phyloP scores from a whole-genome alignment of 2,329 filamentous ascomycete species.

The Lachnellula suecica region DNA sequence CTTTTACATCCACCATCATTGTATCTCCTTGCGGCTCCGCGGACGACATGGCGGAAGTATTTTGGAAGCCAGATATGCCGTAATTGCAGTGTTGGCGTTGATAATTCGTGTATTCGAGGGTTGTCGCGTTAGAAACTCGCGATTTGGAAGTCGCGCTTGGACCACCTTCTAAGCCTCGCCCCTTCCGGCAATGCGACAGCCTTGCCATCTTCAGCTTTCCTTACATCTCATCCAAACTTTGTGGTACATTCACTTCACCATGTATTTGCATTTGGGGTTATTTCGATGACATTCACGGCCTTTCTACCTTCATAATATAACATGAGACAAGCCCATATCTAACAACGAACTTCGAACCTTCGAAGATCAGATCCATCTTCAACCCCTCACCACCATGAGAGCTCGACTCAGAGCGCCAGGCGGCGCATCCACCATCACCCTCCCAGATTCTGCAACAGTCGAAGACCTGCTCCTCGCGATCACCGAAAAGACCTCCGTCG shows the following conservation, averaged over 20 bases:
- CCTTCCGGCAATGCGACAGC: no score
- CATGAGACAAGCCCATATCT: no score
- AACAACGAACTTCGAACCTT: neutral
- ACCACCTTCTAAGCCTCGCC: no score
- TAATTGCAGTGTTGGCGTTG: neutral
- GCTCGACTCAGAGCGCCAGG: slow-evolving; percentile 73
- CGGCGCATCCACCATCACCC: slow-evolving; percentile 68
- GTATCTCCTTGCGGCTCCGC: slow-evolving; percentile 11
- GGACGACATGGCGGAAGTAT: slow-evolving; percentile 21
- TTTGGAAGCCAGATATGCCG: neutral
- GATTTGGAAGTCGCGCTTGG: no score
- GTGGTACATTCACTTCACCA: no score
- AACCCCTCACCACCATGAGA: slow-evolving; percentile 53
- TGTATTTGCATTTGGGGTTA: neutral
- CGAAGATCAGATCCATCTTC: neutral
- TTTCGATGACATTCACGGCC: neutral
- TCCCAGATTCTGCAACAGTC: slow-evolving; percentile 68
- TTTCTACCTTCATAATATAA: no score
- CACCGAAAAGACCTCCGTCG: slow-evolving; percentile 61
- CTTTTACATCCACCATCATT: slow-evolving; percentile 16
- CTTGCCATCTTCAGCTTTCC: no score
- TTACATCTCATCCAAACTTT: no score
- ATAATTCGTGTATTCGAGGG: neutral
- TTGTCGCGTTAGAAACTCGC: neutral
- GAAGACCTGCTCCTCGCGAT: slow-evolving; percentile 60